Base-by-base conservation (phyloP, 2,329 filamentous ascomycete genomes). In the Talaromyces sp. region DNA sequence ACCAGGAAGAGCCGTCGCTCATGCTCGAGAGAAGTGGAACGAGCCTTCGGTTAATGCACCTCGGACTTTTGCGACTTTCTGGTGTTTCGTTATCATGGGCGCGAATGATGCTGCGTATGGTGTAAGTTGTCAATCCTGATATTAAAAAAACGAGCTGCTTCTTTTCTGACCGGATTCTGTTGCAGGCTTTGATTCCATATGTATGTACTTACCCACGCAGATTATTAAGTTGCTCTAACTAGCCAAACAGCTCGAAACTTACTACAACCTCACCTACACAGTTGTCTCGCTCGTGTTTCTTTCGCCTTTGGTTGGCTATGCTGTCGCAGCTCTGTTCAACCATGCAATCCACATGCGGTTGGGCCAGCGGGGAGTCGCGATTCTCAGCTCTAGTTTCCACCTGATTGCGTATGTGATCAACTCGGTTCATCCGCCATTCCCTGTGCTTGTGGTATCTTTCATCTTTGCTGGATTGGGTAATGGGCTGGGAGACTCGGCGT, bases 321-420 rank as follows among this genome's bases (percentile, higher is more conserved):
- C 75, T 14, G 62, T 72, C 2, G 75, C 80, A 1, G 80, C 81
- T 8, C 64, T 82, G 23, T 63, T 77, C 36, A 81, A 79, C 65
- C 79, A 79, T 61, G 57, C 62, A 5, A 69, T 81, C 30, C 80
- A 83, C 66, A 67, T 70, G 54, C 68, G 65, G 16, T 64, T 78
- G 33, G 90, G 91, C 34, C 89, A 91, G 71, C 82, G 88, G 28
- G 91, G 90, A 14, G 83, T 93, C 16, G 88, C 89, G 16, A 69
- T 90, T 56, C 68, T 91, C 1, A 86, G 82, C 0, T 85, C 89
- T 0, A 61, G 57, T 3, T 60, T 62, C 33, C 72, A 75, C 33
- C 63, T 74, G 4, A 61, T 71, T 55, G 68, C 71, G 3, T 75
- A 72, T 44, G 62, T 88, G 31, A 82, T 66, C 23, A 5, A 90